These are phyloP conservation scores for Wickerhamomyces mucosus DNA, from an alignment of 805 yeast species.

Conservation along the genomic window DNA sequence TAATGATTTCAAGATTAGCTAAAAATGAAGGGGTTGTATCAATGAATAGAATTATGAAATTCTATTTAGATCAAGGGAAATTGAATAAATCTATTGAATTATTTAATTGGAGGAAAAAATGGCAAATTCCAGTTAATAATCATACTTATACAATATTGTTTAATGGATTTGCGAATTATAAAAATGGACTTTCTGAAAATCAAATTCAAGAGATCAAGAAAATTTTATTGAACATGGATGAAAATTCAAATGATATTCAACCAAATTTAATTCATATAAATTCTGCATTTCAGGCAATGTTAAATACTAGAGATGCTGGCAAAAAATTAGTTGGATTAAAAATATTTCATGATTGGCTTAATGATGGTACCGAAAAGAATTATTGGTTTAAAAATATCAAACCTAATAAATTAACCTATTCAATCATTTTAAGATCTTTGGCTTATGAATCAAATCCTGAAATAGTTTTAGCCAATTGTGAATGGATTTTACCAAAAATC, in stretches of 20 bases:
- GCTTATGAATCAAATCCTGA: slow-evolving; percentile 8
- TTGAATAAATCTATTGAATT: slow-evolving; percentile 41
- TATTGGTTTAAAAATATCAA: slow-evolving; percentile 13
- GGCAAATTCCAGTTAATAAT: slow-evolving; percentile 47
- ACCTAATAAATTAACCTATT: slow-evolving; percentile 26
- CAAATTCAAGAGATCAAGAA: slow-evolving; percentile 26
- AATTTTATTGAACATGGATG: slow-evolving; percentile 22
- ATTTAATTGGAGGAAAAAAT: slow-evolving; percentile 47
- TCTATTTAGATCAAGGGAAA: slow-evolving; percentile 31
- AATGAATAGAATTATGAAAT: slow-evolving; percentile 50
- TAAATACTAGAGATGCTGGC: slow-evolving; percentile 30
- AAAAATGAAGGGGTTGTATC: slow-evolving; percentile 44
- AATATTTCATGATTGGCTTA: slow-evolving; percentile 25
- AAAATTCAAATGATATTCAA: slow-evolving; percentile 16
- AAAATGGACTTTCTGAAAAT: slow-evolving; percentile 21
- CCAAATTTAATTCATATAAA: slow-evolving; percentile 35
- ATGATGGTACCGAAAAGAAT: slow-evolving; percentile 7
- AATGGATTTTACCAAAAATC: slow-evolving; percentile 8
- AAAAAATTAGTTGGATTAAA: slow-evolving; percentile 23
- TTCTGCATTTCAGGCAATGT: slow-evolving; percentile 34
- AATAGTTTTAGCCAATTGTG: slow-evolving; percentile 5
- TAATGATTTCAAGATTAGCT: slow-evolving; percentile 39
- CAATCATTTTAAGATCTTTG: slow-evolving; percentile 17
- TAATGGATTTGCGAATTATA: slow-evolving; percentile 28
- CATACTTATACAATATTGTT: slow-evolving; percentile 37